Conservation (phyloP, 257 asterid genomes). For the Euphrasia confusa region DNA sequence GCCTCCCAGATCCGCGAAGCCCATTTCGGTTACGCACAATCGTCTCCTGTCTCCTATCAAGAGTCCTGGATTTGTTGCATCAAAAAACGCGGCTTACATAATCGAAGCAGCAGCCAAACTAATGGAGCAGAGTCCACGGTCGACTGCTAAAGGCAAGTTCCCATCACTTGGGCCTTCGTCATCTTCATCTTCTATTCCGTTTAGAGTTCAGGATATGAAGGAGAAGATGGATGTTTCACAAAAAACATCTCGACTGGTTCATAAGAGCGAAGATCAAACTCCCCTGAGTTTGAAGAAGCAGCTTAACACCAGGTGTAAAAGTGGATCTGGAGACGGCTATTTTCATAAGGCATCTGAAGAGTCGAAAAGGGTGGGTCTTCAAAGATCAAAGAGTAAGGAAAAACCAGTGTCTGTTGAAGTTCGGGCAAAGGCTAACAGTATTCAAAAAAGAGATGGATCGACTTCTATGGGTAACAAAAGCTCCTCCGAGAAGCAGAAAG, state of each 20-base stretch:
- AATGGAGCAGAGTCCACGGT: conserved; percentile 83
- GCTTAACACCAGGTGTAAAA: conserved; percentile 37
- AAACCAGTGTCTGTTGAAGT: conserved; percentile 49
- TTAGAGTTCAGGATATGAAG: conserved; percentile 57
- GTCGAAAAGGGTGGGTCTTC: conserved; percentile 45
- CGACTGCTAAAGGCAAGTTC: conserved; percentile 42
- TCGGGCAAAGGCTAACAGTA: conserved; percentile 49
- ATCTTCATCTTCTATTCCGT: conserved; percentile 48
- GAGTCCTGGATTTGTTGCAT: conserved; percentile 86
- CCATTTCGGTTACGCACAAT: conserved; percentile 62
- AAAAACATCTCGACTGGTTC: conserved; percentile 35
- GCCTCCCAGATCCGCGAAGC: conserved; percentile 87
- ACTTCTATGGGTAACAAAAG: conserved; percentile 39
- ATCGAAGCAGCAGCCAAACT: conserved; percentile 89
- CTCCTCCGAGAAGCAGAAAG: conserved; percentile 46
- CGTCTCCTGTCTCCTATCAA: conserved; percentile 83
- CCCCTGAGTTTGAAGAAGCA: conserved; percentile 46
- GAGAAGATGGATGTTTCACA: conserved; percentile 58
- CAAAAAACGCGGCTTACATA: conserved; percentile 80
- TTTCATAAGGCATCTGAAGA: conserved; percentile 41
- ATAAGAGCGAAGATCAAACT: conserved; percentile 42
- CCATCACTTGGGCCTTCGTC: conserved; percentile 41
- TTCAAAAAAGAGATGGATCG: conserved; percentile 52
- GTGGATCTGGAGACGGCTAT: conserved; percentile 38
- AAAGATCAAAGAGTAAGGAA: conserved; percentile 52